Evolutionary conservation across 202 grass and related monocot species (phyloP).

Genomic region (Elaeis oleifera): DNA sequence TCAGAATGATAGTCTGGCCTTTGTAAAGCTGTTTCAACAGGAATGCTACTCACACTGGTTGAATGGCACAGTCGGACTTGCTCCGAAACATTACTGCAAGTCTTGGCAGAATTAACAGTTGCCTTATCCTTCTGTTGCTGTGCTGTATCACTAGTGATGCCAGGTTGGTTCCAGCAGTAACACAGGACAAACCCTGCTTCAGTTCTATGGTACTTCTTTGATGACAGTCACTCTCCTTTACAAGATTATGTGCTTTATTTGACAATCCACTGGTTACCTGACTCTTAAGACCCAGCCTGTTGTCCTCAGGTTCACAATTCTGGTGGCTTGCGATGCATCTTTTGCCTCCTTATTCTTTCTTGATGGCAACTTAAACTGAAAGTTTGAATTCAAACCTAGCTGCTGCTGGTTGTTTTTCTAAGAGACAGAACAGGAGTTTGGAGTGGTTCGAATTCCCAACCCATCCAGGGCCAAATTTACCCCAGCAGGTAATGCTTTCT

Average conservation of each 20-base stretch:
- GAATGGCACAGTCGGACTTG: slow-evolving; percentile 24
- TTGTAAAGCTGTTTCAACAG: slow-evolving; percentile 34
- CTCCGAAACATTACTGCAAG: slow-evolving; percentile 27
- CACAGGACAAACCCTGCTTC: slow-evolving; percentile 42
- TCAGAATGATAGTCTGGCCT: slow-evolving; percentile 27
- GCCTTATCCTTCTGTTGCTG: slow-evolving; percentile 32
- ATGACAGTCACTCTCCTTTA: slow-evolving; percentile 17
- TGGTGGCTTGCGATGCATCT: slow-evolving; percentile 23
- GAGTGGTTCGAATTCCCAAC: slow-evolving; percentile 73
- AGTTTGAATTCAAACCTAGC: slow-evolving; percentile 24
- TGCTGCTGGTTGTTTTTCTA: slow-evolving; percentile 29
- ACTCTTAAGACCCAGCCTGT: slow-evolving; percentile 32
- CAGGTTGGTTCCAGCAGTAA: slow-evolving; percentile 31
- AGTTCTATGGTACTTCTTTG: slow-evolving; percentile 22
- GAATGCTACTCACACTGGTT: slow-evolving; percentile 36
- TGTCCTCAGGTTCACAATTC: slow-evolving; percentile 35
- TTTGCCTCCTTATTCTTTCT: slow-evolving; percentile 22
- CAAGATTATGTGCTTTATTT: slow-evolving; percentile 37
- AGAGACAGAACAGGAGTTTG: slow-evolving; percentile 49
- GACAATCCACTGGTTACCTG: slow-evolving; percentile 28
- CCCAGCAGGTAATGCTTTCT: slow-evolving; percentile 60
- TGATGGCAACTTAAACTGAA: slow-evolving; percentile 29
- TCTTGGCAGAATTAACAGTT: slow-evolving; percentile 30
- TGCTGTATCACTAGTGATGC: slow-evolving; percentile 15
- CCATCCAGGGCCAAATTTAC: slow-evolving; percentile 91